These are phyloP conservation scores for Zychaea mexicana DNA, from an alignment of 371 early-diverging fungal genomes.

Conservation along the genomic window DNA sequence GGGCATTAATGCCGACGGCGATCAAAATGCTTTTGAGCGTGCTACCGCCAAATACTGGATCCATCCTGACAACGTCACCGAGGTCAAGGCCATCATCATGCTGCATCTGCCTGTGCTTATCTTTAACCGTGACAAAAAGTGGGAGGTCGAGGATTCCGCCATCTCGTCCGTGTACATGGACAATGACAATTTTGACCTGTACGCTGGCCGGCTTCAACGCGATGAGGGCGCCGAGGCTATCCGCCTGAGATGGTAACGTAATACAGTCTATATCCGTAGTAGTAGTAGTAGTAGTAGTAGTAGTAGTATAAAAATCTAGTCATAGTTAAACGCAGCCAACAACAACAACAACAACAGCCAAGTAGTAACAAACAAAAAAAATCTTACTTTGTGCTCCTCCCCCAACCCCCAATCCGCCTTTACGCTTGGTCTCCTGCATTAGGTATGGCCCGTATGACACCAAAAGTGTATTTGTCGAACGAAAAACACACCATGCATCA, in stretches of 20 bases:
- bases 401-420: no score
- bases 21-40: slow-evolving; percentile 82
- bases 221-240: slow-evolving; percentile 89
- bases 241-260: slow-evolving; percentile 87
- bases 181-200: slow-evolving; percentile 86
- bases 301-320: no score
- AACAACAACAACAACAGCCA: background rate
- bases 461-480: slow-evolving; percentile 84
- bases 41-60: slow-evolving; percentile 98
- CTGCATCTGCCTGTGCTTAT: slow-evolving; percentile 93
- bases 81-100: slow-evolving; percentile 89
- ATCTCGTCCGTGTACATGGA: slow-evolving; percentile 96
- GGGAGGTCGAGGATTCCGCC: slow-evolving; percentile 47
- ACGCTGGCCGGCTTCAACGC: slow-evolving; percentile 86
- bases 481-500: slow-evolving; percentile 87
- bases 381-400: no score
- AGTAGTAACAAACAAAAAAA: slow-evolving; percentile 2
- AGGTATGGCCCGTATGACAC: slow-evolving; percentile 60
- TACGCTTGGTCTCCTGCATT: slow-evolving; percentile 6
- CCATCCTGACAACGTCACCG: slow-evolving; percentile 93
- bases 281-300: no score
- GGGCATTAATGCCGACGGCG: slow-evolving; percentile 53
- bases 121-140: slow-evolving; percentile 38
- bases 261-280: background rate
- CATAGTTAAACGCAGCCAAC: no score